Percentiles rank a stretch among this genome's conserved stretches.
Evolutionary conservation across 2,329 filamentous ascomycete species (phyloP).

Genomic region (Fusarium piperis): DNA sequence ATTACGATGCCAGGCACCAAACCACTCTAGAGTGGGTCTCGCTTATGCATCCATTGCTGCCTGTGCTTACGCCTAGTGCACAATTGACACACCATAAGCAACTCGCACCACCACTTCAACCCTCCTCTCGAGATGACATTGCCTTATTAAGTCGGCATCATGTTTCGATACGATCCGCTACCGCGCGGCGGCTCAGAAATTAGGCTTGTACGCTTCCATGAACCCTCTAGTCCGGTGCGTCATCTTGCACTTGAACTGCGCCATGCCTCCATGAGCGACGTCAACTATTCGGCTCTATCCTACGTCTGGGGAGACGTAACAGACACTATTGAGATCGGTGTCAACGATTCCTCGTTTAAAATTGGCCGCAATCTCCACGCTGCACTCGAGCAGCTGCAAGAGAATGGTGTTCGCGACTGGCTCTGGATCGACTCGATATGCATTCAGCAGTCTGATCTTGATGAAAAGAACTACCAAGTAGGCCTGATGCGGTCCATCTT

Average conservation of each 20-base stretch:
- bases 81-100: not conserved
- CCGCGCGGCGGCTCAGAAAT: not conserved
- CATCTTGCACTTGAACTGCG: not conserved
- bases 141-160: not conserved
- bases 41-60: not conserved
- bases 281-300: not conserved
- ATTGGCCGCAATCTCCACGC: not conserved
- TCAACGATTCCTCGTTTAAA: not conserved
- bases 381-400: not conserved
- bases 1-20: too few species aligned
- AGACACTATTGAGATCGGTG: not conserved
- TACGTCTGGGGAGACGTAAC: not conserved
- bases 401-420: not conserved
- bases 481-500: not conserved
- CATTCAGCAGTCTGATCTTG: not conserved
- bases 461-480: slow-evolving; percentile 3
- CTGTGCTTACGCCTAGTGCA: not conserved
- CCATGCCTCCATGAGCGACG: not conserved
- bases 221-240: accelerated
- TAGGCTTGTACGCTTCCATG: not conserved
- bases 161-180: not conserved
- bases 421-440: not conserved
- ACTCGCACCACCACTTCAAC: not conserved
- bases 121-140: not conserved
- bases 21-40: too few species aligned